Percentiles rank a stretch among this genome's conserved stretches.
Evolutionary conservation across 1,284 basidiomycete genomes (phyloP).

Genomic region (Bjerkandera adusta): DNA sequence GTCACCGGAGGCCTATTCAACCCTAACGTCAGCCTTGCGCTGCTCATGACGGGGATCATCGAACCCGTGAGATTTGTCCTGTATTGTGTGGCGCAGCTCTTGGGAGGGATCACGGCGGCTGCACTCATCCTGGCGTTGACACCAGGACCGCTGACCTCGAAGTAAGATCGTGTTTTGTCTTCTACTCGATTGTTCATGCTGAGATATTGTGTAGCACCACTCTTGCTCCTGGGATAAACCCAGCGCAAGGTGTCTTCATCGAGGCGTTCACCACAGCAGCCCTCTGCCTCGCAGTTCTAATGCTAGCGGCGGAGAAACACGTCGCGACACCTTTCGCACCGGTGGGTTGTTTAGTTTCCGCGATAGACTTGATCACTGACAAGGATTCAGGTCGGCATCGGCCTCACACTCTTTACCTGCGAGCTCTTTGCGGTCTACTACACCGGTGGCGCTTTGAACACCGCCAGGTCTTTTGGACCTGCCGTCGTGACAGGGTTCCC

Average conservation of each 20-base stretch:
- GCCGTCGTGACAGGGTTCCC: slow-evolving; percentile 64
- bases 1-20: slow-evolving; percentile 73
- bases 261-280: slow-evolving; percentile 69
- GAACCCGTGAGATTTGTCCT: slow-evolving; percentile 61
- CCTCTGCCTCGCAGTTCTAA: slow-evolving; percentile 61
- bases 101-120: slow-evolving; percentile 61
- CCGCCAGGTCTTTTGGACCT: slow-evolving; percentile 75
- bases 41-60: slow-evolving; percentile 59
- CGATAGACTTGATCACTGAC: neutral
- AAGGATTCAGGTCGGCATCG: slow-evolving; percentile 58
- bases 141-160: slow-evolving; percentile 55
- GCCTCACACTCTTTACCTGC: slow-evolving; percentile 64
- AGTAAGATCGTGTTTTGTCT: slow-evolving; percentile 38
- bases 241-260: slow-evolving; percentile 64
- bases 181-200: neutral
- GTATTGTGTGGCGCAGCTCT: slow-evolving; percentile 60
- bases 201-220: slow-evolving; percentile 37
- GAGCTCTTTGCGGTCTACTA: slow-evolving; percentile 58
- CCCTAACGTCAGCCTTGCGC: slow-evolving; percentile 63
- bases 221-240: slow-evolving; percentile 43
- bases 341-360: slow-evolving; percentile 28
- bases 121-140: slow-evolving; percentile 61
- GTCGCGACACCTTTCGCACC: slow-evolving; percentile 71
- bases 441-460: slow-evolving; percentile 65
- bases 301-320: slow-evolving; percentile 72